Evolutionary conservation across 257 asterid species (phyloP).

Genomic region (Verbena officinalis): DNA sequence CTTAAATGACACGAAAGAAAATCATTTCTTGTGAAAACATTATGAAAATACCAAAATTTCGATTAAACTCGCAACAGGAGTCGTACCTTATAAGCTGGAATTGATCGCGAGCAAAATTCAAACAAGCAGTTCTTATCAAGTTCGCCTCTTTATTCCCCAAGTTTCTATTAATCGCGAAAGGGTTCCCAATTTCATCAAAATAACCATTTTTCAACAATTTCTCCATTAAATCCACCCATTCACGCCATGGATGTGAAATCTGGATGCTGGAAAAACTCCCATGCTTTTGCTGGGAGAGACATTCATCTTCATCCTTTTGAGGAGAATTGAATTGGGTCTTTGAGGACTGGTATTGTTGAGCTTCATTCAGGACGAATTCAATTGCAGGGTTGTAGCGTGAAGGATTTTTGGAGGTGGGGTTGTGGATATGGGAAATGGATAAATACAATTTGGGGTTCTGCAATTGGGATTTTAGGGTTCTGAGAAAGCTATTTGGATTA

Average conservation of each 20-base stretch:
- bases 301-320: constrained; percentile 36
- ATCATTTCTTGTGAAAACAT: constrained; percentile 1
- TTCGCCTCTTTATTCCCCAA: constrained; percentile 62
- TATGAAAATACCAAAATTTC: not conserved
- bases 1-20: not conserved
- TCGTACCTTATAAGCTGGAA: constrained; percentile 71
- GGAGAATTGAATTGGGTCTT: constrained; percentile 27
- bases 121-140: constrained; percentile 72
- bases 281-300: constrained; percentile 12
- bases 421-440: constrained; percentile 36
- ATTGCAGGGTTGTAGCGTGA: constrained; percentile 60
- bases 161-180: constrained; percentile 44
- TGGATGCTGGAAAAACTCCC: constrained; percentile 23
- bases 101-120: constrained; percentile 78
- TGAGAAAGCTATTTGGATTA: constrained; percentile 32
- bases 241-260: constrained; percentile 83
- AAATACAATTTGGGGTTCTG: constrained; percentile 28
- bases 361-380: constrained; percentile 65
- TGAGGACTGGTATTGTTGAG: constrained; percentile 32
- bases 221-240: constrained; percentile 77
- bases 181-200: constrained; percentile 66
- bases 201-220: constrained; percentile 57
- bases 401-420: constrained; percentile 32
- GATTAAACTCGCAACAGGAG: not conserved
- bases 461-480: constrained; percentile 39